Base-by-base conservation (phyloP, 495 filamentous ascomycete species). In the Thermothielavioides terrestris region DNA sequence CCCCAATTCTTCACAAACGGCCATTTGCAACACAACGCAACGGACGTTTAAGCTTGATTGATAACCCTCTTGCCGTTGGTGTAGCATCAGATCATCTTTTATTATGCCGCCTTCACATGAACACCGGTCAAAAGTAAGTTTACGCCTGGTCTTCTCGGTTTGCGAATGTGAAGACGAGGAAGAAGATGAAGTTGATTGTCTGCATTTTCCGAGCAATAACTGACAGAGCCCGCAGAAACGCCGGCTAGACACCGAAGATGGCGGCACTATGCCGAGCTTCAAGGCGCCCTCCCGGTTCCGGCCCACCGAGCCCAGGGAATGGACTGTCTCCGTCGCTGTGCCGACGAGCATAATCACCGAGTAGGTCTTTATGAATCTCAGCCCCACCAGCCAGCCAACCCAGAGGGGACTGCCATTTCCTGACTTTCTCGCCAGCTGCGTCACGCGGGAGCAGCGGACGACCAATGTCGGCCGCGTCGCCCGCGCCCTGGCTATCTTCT, bases 401-500 rank as follows among this genome's bases (percentile, higher is more conserved):
- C n/a, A n/a, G n/a, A n/a, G n/a, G n/a, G n/a, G n/a, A n/a, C 0
- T n/a, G 23, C 12, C 34, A 32, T 8, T 11, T 32, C 36, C 15
- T 42, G 22, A 56, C 55, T 51, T 38, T 48, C 14, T 7, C 18
- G 12, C 26, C 38, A 73, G 70, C 39, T 71, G 68, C 43, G 60
- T 65, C 9, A 70, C 81, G 17, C 77, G 78, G 40, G 83, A 87
- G 36, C 80, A 83, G 48, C 81, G 83, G 58, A 81, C 80, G 8
- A 65, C 69, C 21, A 69, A 85, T 32, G 81, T 80, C 4, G 80
- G 82, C 18, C 78, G 78, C 46, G 76, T 91, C 20, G 86, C 84
- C 2, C 82, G 86, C 18, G 84, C 83, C 12, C 67, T 81, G 7
- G 80, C 84, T 21, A 82, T 89, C 49, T 89, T 88, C 60, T 82